Base-by-base conservation (phyloP, 2,329 filamentous ascomycete genomes). In the Paecilomyces sp. region DNA sequence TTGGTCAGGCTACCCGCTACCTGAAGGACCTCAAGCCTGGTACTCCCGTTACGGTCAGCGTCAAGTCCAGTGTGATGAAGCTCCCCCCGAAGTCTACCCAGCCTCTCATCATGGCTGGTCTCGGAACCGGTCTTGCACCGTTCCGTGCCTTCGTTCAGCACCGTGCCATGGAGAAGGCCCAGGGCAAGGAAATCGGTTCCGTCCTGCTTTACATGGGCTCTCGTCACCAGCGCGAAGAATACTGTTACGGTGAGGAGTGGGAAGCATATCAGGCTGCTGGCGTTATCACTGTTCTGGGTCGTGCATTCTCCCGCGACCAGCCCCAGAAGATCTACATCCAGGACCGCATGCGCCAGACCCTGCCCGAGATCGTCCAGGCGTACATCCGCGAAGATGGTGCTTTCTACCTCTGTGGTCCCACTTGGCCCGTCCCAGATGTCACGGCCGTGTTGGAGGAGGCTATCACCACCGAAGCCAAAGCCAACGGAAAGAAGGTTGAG, bases 31-130 rank as follows among this genome's bases (percentile, higher is more conserved):
- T 99, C 36, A 82, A 83, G 12, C 80, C 90, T 12, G 94, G 94
- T 57, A 80, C 90, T 41, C 81, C 88, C 34, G 86, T 99, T 64
- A 96, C 92, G 2, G 94, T 91, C 60, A 96, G 90, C 34, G 92
- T 99, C 74, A 99, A 99, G 81, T 91, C 94, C 0, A 97, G 92
- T 25, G 94, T 97, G 66, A 99, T 99, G 94, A 99, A 97, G 80
- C 85, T 99, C n/a, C 94, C 94, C 4, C 79, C 84, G 62, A 88
- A 87, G 73, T 88, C 92, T 67, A 94, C 91, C 41, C 91, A 93
- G 55, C 94, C 94, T 50, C 87, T 99, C 72, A 97, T 99, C 82
- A 97, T 99, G 93, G 94, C 94, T 9, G 94, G 94, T 75, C 88
- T 97, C n/a, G 94, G 94, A 64, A 99, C 94, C 0, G 94, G 94